Evolutionary conservation across 148 eudicot genomes (phyloP).

Genomic region (Persicaria tinctoria): DNA sequence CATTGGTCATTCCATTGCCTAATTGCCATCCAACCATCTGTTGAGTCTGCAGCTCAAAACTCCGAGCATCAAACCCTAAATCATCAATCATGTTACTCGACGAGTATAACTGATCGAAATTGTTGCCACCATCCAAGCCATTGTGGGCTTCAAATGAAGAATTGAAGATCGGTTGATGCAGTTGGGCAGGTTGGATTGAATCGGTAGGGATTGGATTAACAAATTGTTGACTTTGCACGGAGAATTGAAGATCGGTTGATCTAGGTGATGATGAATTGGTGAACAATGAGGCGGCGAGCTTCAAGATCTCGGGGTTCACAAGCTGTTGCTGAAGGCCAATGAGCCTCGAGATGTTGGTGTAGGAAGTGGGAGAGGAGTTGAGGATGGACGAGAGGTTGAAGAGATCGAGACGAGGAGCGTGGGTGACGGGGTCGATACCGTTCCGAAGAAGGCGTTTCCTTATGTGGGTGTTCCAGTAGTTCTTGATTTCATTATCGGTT

Average conservation of each 20-base stretch:
- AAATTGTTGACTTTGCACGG: constrained; percentile 26
- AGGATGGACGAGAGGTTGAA: constrained; percentile 69
- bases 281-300: constrained; percentile 54
- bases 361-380: constrained; percentile 24
- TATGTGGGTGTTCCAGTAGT: constrained; percentile 94
- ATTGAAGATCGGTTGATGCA: too few relatives aligned
- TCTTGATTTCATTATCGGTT: constrained; percentile 91
- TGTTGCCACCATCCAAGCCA: background rate
- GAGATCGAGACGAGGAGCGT: constrained; percentile 81
- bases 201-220: constrained; percentile 17
- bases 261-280: constrained; percentile 27
- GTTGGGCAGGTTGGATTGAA: constrained; percentile 29
- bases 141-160: background rate
- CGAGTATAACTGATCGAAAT: background rate
- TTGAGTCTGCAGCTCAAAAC: background rate
- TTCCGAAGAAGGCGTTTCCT: constrained; percentile 70
- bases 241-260: constrained; percentile 19
- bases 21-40: background rate
- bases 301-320: constrained; percentile 55
- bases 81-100: background rate
- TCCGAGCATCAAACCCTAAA: background rate
- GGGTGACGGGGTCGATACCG: constrained; percentile 97
- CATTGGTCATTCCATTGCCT: background rate
- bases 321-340: constrained; percentile 39
- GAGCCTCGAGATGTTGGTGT: constrained; percentile 41